Conservation (phyloP, 1,284 basidiomycete genomes). For the Athelia psychrophila region DNA sequence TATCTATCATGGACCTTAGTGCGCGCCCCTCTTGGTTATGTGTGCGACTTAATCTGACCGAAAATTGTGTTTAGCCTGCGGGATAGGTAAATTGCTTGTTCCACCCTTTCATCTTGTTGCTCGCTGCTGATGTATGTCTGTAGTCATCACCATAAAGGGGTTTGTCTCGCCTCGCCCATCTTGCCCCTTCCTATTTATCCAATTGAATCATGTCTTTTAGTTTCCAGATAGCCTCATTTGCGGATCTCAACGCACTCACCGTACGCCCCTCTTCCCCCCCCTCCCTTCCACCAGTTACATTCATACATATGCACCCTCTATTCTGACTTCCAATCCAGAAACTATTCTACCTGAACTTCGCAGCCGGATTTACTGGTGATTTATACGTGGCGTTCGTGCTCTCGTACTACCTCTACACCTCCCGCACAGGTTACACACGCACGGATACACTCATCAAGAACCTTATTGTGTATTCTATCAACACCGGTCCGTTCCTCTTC, state of each 20-base stretch:
- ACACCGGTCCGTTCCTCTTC: conserved; percentile 36
- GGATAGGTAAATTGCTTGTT: background rate
- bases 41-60: background rate
- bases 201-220: background rate
- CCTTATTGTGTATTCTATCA: conserved; percentile 43
- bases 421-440: conserved; percentile 40
- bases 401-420: conserved; percentile 36
- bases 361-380: conserved; percentile 37
- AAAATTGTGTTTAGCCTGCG: background rate
- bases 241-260: background rate
- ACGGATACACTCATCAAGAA: conserved; percentile 41
- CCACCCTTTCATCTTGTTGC: background rate
- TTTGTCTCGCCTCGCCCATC: background rate
- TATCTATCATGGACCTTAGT: conserved; percentile 36
- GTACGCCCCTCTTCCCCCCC: background rate
- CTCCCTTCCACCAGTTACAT: background rate
- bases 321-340: no score
- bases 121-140: background rate
- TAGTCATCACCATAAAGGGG: background rate
- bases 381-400: conserved; percentile 39
- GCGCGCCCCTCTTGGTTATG: conserved; percentile 11
- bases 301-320: no score
- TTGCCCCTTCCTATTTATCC: background rate
- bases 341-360: conserved; percentile 42
- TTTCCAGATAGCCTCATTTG: background rate